A percentile compares a stretch with the other conserved stretches of the same genome.
phyloP scores from a whole-genome alignment of 177 flowering plant genomes.

The Vitis hybrid region DNA sequence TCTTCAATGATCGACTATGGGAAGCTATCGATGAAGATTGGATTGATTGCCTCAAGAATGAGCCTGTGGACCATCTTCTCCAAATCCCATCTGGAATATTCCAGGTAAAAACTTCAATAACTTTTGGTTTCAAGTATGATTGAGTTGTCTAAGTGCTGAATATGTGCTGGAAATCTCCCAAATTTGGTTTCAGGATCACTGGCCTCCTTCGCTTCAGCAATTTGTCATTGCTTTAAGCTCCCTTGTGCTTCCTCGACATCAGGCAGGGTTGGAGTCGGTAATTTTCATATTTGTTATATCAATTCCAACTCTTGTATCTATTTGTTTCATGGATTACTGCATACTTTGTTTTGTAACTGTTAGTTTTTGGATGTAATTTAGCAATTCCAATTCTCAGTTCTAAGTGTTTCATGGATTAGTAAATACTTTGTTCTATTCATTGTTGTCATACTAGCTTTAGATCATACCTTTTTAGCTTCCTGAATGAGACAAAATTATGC shows the following conservation, averaged over 20 bases:
- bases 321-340: neutral
- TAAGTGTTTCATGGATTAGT: no score
- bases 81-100: slow-evolving; percentile 68
- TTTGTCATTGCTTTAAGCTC: slow-evolving; percentile 48
- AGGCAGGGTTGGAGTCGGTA: slow-evolving; percentile 56
- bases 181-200: slow-evolving; percentile 46
- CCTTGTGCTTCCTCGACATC: slow-evolving; percentile 63
- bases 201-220: slow-evolving; percentile 80
- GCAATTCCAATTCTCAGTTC: no score
- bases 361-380: no score
- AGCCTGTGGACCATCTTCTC: slow-evolving; percentile 58
- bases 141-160: no score
- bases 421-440: no score
- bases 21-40: slow-evolving; percentile 73
- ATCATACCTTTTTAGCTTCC: no score
- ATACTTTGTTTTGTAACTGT: no score
- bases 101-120: slow-evolving; percentile 30
- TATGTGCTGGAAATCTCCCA: no score
- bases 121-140: neutral
- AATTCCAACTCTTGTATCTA: neutral
- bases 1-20: slow-evolving; percentile 84
- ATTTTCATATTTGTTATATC: neutral
- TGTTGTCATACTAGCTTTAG: no score
- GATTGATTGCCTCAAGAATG: slow-evolving; percentile 67
- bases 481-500: no score